Conservation (phyloP, 352 stramenopile species). For the Globisporangium iwayamae region DNA sequence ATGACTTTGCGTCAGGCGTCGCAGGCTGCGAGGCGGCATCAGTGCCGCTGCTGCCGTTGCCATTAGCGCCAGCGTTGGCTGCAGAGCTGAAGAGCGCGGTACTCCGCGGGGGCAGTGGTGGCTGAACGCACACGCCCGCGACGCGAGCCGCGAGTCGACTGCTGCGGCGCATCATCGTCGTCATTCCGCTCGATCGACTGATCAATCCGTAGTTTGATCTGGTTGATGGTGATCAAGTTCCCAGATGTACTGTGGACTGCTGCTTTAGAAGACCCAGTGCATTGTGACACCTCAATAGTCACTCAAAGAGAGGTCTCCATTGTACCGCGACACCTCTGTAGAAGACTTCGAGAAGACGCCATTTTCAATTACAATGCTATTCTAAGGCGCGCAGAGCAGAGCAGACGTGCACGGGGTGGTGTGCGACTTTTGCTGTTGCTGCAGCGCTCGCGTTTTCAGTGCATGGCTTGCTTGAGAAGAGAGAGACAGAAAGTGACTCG, state of each 20-base stretch:
- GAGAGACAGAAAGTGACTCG: not conserved
- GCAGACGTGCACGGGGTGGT: no score
- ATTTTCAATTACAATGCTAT: no score
- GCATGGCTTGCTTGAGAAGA: not conserved
- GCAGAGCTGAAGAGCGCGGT: slow-evolving; percentile 6
- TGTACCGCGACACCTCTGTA: not conserved
- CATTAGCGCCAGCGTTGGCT: no score
- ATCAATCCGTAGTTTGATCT: not conserved
- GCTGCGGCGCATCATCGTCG: not conserved
- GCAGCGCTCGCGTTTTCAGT: not conserved
- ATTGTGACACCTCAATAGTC: not conserved
- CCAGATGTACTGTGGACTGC: not conserved
- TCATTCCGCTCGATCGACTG: not conserved
- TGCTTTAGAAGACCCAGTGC: not conserved
- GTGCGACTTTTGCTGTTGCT: no score
- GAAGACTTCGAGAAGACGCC: not conserved
- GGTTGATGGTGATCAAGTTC: slow-evolving; percentile 9
- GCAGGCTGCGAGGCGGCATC: not conserved
- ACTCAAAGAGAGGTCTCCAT: no score
- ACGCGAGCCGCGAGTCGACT: not conserved
- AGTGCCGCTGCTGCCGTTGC: not conserved
- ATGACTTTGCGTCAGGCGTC: not conserved
- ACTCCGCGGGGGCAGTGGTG: not conserved
- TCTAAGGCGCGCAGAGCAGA: not conserved
- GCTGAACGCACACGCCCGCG: not conserved